A percentile compares a stretch with the other conserved stretches of the same genome.
phyloP scores from a whole-genome alignment of 2,329 filamentous ascomycete species.

The Leptographium procerum region DNA sequence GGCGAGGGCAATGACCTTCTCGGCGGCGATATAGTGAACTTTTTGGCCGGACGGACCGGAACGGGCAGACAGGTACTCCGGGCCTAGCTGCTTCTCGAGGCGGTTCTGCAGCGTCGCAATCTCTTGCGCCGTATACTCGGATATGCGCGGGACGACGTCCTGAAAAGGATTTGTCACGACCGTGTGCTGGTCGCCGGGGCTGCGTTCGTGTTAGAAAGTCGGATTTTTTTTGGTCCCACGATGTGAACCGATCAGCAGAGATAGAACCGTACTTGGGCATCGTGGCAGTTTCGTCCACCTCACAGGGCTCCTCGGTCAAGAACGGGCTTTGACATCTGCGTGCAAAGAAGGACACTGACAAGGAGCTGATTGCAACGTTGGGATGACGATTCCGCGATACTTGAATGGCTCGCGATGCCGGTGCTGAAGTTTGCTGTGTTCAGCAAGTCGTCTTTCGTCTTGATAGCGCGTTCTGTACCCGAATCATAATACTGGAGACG shows the following conservation, averaged over 20 bases:
- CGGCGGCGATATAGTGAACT: conserved; percentile 88
- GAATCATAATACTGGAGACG: not conserved
- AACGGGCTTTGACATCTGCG: not conserved
- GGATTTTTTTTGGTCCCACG: no score
- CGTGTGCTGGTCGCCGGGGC: conserved; percentile 59
- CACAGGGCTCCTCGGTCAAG: not conserved
- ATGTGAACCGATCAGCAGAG: not conserved
- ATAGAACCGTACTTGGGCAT: not conserved
- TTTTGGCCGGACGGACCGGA: conserved; percentile 73
- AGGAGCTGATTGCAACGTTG: not conserved
- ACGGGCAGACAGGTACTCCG: conserved; percentile 87
- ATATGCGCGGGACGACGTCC: conserved; percentile 50
- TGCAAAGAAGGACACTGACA: not conserved
- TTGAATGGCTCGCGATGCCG: not conserved
- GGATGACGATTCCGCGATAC: not conserved
- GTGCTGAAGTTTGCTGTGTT: not conserved
- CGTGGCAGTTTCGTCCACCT: not conserved
- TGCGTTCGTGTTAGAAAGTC: conserved; percentile 19
- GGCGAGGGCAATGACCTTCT: conserved; percentile 90
- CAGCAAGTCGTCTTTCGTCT: not conserved
- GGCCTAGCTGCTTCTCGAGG: conserved; percentile 86
- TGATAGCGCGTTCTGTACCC: not conserved
- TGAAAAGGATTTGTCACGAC: conserved; percentile 68
- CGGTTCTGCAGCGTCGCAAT: conserved; percentile 79
- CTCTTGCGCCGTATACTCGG: conserved; percentile 77